Evolutionary conservation across 441 rosid species (phyloP), one percentile per base, ranked within the genome.

Genomic region (Dalechampia spathulata): DNA sequence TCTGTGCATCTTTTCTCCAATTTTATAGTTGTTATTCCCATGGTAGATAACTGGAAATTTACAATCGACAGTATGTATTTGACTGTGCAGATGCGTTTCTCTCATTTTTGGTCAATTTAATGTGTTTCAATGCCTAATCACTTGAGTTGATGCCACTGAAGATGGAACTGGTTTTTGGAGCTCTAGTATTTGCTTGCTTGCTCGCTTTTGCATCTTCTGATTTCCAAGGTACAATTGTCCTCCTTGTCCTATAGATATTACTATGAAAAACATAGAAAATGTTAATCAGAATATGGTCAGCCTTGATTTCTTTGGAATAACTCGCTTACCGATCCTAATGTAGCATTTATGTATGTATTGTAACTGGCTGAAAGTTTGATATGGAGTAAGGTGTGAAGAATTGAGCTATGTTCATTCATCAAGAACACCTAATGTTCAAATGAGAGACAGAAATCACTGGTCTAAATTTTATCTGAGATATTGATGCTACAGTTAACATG

Each of bases 151-250:
- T 60, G 61, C 25, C 28, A 28, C 16, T 50, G 63, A 75, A 72
- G 81, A 85, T 90, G 90, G 76, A 75, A 57, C 20, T 73, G 63
- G 50, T 75, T 69, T 40, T 81, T 12, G 57, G 69, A 51, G 60
- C 70, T 16, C 50, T 81, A 57, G 28, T 78, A 45, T 61, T 84
- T 63, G 60, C 78, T 50, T 76, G 68, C 66, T 77, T 86, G 61
- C 75, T 52, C 57, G 58, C 85, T 36, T 61, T 71, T 68, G 89
- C 65, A 22, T 63, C 67, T 34, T 78, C 89, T 26, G 86, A 86
- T 75, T 70, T 56, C 23, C 95, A 90, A 90, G 97, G 97, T 90
- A 70, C 20, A 14, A 12, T 48, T 22, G 30, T 60, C 42, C 49
- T 32, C 14, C 34, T 3, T 30, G 34, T 23, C 26, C 52, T 36